These are phyloP conservation scores for Eimeria sp. DNA, from an alignment of 169 alveolate species.

Conservation along the genomic window DNA sequence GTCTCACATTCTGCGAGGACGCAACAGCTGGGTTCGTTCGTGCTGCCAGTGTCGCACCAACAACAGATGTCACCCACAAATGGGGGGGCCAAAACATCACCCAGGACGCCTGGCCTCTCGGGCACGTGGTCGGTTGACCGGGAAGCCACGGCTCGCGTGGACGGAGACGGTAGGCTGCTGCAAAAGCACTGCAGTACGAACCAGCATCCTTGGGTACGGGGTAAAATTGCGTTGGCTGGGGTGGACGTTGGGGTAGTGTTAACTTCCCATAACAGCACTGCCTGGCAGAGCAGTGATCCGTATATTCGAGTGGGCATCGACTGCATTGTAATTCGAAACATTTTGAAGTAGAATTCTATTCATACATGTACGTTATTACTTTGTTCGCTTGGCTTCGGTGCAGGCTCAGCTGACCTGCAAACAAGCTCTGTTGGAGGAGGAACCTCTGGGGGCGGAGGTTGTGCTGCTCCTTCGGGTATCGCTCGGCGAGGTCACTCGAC, in stretches of 20 bases:
- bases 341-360: neutral
- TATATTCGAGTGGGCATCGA: neutral
- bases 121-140: constrained; percentile 12
- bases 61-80: constrained; percentile 33
- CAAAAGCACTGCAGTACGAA: neutral
- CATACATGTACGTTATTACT: neutral
- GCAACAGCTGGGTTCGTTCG: neutral
- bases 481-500: constrained; percentile 60
- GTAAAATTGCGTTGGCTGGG: neutral
- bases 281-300: neutral
- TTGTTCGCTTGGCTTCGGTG: neutral
- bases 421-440: constrained; percentile 41
- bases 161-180: constrained; percentile 22
- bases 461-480: neutral
- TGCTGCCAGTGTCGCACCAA: constrained; percentile 24
- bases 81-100: neutral
- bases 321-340: neutral
- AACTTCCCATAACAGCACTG: too few relatives aligned
- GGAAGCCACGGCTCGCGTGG: constrained; percentile 19
- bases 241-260: too few relatives aligned
- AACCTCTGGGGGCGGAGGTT: neutral
- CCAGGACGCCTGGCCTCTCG: constrained; percentile 16
- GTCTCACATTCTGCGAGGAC: neutral
- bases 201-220: neutral
- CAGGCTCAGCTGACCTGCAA: constrained; percentile 21